Conservation (phyloP, 495 filamentous ascomycete genomes). For the Neurospora sp. region DNA sequence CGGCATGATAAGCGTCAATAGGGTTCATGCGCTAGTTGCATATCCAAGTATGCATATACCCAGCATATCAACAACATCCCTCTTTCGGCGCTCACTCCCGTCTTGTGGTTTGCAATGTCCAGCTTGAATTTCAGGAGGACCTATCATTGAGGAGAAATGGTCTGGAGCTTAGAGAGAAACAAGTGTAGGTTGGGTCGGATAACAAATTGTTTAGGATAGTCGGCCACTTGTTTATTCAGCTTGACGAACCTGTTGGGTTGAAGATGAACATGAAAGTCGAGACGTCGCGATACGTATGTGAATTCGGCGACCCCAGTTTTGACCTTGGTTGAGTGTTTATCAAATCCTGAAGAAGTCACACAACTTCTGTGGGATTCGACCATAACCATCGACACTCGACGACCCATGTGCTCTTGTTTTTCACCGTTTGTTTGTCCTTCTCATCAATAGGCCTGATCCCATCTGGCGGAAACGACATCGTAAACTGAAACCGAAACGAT, state of each 20-base stretch:
- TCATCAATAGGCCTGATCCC: neutral
- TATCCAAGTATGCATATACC: neutral
- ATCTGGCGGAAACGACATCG: neutral
- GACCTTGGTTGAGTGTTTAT: neutral
- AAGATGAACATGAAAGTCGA: neutral
- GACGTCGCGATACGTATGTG: neutral
- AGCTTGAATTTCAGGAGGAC: neutral
- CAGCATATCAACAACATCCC: neutral
- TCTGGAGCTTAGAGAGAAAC: no score
- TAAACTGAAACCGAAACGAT: neutral
- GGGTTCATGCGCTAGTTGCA: neutral
- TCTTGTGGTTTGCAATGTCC: neutral
- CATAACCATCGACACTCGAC: neutral
- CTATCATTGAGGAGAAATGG: no score
- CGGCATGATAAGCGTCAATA: neutral
- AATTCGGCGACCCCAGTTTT: neutral
- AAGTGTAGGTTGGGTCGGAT: no score
- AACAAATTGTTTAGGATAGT: neutral
- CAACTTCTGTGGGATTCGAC: neutral
- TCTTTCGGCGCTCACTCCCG: neutral
- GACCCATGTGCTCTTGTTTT: neutral
- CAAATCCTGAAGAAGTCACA: neutral
- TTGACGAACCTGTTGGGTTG: neutral
- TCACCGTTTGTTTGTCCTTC: neutral
- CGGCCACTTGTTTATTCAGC: neutral